Evolutionary conservation across 805 yeast species (phyloP).

Genomic region (Saturnispora quitensis): DNA sequence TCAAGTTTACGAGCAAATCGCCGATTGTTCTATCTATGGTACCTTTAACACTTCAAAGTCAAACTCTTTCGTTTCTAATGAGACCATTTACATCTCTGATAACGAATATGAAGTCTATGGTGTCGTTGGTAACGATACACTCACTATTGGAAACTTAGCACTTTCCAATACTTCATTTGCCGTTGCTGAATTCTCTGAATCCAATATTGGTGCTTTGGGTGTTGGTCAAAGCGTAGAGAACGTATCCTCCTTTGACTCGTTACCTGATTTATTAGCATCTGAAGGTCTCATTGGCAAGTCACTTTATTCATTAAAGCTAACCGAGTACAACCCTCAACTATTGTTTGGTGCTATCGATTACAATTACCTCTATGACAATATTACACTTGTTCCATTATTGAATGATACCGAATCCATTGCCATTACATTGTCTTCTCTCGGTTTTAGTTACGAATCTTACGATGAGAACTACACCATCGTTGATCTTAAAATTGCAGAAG

Average conservation of each 20-base stretch:
- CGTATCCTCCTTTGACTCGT: constrained; percentile 9
- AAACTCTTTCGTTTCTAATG: constrained; percentile 4
- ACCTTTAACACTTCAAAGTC: constrained; percentile 10
- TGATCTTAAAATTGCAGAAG: constrained; percentile 6
- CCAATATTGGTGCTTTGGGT: constrained; percentile 15
- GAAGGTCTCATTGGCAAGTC: constrained; percentile 11
- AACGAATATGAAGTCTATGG: constrained; percentile 9
- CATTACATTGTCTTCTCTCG: constrained; percentile 11
- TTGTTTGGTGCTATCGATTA: constrained; percentile 14
- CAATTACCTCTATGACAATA: not conserved
- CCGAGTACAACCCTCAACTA: not conserved
- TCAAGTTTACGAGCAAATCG: not conserved
- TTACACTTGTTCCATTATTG: constrained; percentile 12
- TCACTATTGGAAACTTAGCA: not conserved
- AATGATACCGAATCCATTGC: constrained; percentile 12
- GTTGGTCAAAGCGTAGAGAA: constrained; percentile 10
- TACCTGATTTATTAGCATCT: constrained; percentile 8
- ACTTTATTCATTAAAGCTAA: constrained; percentile 10
- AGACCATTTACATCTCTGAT: constrained; percentile 1
- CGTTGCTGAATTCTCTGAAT: constrained; percentile 10
- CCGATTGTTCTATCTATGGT: constrained; percentile 12
- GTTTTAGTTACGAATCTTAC: constrained; percentile 6
- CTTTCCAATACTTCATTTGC: constrained; percentile 8
- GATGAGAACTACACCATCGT: not conserved
- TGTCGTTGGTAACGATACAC: constrained; percentile 10